Conservation (phyloP, 148 eudicot species). For the Mesembryanthemum crystallinum region DNA sequence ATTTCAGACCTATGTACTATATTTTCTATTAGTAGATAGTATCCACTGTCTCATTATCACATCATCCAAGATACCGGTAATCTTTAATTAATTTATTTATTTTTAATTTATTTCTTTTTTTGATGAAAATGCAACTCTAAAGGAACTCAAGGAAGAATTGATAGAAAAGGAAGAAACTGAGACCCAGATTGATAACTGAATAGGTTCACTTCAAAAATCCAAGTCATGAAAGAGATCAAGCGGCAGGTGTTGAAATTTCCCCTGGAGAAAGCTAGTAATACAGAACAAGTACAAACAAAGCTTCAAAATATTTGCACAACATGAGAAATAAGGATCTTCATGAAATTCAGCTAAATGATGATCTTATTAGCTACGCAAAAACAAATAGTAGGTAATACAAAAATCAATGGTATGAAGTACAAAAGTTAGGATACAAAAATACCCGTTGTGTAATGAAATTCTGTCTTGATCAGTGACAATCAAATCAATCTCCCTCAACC, state of each 20-base stretch:
- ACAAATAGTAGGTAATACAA: not conserved
- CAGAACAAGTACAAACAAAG: constrained; percentile 48
- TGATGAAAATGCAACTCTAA: no score
- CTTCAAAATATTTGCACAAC: constrained; percentile 68
- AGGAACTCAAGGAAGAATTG: no score
- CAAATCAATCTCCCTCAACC: not conserved
- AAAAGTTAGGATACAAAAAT: not conserved
- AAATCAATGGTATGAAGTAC: constrained; percentile 1
- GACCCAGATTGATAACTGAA: no score
- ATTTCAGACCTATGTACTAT: no score
- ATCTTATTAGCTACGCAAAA: not conserved
- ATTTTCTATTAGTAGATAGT: no score
- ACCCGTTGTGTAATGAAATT: not conserved
- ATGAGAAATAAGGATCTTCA: constrained; percentile 75
- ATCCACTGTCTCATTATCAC: no score
- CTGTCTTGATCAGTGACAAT: not conserved
- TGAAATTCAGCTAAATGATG: constrained; percentile 5
- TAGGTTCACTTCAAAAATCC: no score
- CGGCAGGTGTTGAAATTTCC: constrained; percentile 48
- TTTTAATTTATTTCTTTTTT: no score
- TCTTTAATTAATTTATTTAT: no score
- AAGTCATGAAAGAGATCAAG: constrained; percentile 63
- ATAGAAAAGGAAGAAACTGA: no score
- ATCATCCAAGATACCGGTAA: no score
- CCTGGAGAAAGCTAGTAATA: constrained; percentile 45